Evolutionary conservation across 179 eudicot genomes (phyloP).

Genomic region (Monotropa hypopitys): DNA sequence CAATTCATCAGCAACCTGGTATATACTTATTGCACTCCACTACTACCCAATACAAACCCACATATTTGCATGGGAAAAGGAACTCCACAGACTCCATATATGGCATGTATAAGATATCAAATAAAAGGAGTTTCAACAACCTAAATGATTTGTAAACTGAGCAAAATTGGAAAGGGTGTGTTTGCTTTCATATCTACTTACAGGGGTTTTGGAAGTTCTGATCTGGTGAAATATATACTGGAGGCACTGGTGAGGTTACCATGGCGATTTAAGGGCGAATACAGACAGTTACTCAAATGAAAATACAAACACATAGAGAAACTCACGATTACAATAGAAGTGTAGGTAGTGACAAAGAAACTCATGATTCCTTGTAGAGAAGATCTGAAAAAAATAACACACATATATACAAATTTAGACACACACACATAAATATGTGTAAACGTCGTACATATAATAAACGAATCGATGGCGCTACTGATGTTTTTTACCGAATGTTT

Average conservation of each 20-base stretch:
- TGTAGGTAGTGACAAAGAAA: no score
- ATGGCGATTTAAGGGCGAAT: constrained; percentile 14
- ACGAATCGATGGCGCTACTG: no score
- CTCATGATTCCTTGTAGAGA: no score
- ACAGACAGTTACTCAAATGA: neutral
- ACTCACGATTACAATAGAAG: no score
- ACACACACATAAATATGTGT: no score
- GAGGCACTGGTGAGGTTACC: constrained; percentile 40
- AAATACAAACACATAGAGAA: no score
- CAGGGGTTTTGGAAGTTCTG: constrained; percentile 55
- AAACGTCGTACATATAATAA: no score
- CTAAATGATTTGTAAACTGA: neutral
- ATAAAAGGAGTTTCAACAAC: neutral
- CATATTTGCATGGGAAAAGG: neutral
- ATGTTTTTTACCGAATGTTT: no score
- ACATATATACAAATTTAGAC: no score
- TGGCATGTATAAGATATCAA: neutral
- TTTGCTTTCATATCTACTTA: constrained; percentile 12
- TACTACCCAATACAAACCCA: neutral
- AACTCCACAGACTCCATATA: neutral
- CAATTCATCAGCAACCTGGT: neutral
- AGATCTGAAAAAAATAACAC: no score
- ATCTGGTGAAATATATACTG: constrained; percentile 41
- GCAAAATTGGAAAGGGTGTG: neutral
- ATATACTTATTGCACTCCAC: no score